Base-by-base conservation (phyloP, 345 rosid genomes). In the Rubroshorea leprosula region DNA sequence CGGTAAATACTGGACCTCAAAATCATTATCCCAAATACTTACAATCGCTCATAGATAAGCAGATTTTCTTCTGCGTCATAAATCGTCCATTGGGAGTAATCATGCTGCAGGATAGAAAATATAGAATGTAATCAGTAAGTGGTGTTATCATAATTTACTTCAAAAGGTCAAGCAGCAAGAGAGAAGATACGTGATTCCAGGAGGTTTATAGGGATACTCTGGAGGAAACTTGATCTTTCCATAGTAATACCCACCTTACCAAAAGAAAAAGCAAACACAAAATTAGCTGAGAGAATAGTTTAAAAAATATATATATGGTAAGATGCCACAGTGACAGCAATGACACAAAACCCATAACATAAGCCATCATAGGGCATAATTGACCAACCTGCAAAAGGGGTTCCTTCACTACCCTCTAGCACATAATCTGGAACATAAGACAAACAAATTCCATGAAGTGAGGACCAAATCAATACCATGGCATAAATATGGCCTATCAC, bases 31-130 rank as follows among this genome's bases (percentile, higher is more conserved):
- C 47, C 61, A 55, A 46, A 44, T 35, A 68, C 97, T 83, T 81
- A 94, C 99, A 90, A 61, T 94, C 99, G 63, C 99, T 94, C 97
- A 94, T 94, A 23, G 99, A 94, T 65, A 94, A 76, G 71, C 99
- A 94, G 48, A 94, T 83, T 77, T 94, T 94, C 90, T 82, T 93
- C 63, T 93, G 97, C 21, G 97, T 85, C 87, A 79, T 74, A 74
- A 94, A 94, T 44, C 97, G 91, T 50, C 99, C 99, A 74, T 84
- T 94, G 62, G 99, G 99, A 69, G 97, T 94, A 63, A 83, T 90
- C 99, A 87, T 87, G 57, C 95, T 87, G 64, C 72, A 76, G 13
- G 23, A 21, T 31, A 50, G 29, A 22, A 63, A 51, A 22, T 44
- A 44, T 6, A 43, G 26, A 16, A 35, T 46, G 44, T 24, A 49